Percentiles rank a stretch among this genome's conserved stretches.
Evolutionary conservation across 2,329 filamentous ascomycete genomes (phyloP).

Genomic region (Fusarium sp.): DNA sequence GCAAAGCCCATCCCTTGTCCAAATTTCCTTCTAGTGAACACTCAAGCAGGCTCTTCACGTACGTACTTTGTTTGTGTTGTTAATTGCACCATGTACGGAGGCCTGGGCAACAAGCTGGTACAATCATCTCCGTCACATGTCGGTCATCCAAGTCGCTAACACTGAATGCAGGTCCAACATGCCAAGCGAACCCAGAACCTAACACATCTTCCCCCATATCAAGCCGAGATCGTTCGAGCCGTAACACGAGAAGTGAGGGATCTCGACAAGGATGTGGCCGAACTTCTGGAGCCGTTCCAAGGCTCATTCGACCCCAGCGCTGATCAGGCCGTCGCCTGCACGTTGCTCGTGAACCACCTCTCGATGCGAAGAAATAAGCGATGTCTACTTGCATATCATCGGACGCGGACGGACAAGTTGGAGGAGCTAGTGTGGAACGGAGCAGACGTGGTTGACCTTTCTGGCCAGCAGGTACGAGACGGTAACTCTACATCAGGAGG

Average conservation of each 20-base stretch:
- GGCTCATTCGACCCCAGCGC: slow-evolving; percentile 87
- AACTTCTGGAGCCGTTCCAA: slow-evolving; percentile 84
- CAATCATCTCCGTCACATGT: slow-evolving; percentile 4
- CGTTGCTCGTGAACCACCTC: slow-evolving; percentile 91
- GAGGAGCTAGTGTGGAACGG: slow-evolving; percentile 96
- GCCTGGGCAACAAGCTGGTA: slow-evolving; percentile 88
- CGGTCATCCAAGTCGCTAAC: slow-evolving; percentile 5
- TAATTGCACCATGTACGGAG: slow-evolving; percentile 79
- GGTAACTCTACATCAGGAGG: slow-evolving; percentile 46
- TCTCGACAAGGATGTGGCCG: slow-evolving; percentile 85
- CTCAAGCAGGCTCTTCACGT: not conserved
- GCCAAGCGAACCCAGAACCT: slow-evolving; percentile 94
- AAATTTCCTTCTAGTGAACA: not conserved
- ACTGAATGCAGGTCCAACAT: slow-evolving; percentile 79
- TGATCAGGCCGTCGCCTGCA: slow-evolving; percentile 87
- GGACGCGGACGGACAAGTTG: slow-evolving; percentile 88
- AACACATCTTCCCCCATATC: slow-evolving; percentile 87
- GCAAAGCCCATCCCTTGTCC: not conserved
- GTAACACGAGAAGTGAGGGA: slow-evolving; percentile 94
- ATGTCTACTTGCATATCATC: slow-evolving; percentile 93
- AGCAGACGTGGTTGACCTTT: slow-evolving; percentile 81
- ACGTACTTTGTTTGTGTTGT: slow-evolving; percentile 1
- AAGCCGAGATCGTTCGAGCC: slow-evolving; percentile 88
- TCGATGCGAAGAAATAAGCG: slow-evolving; percentile 97
- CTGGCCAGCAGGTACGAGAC: slow-evolving; percentile 66